Evolutionary conservation across 306 rosid genomes (phyloP).

Genomic region (Coriaria nepalensis): DNA sequence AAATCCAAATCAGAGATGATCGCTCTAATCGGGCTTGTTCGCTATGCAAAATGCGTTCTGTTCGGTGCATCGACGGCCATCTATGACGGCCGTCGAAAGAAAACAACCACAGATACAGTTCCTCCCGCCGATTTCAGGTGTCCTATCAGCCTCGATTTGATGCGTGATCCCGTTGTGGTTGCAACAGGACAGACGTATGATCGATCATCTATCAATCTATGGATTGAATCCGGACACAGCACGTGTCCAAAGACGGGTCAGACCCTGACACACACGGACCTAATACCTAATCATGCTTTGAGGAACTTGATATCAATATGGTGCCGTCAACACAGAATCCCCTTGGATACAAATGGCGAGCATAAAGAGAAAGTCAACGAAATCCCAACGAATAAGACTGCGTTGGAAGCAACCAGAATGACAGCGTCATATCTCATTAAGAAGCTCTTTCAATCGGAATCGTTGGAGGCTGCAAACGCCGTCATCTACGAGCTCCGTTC

Average conservation of each 20-base stretch:
- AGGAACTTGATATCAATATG: constrained; percentile 59
- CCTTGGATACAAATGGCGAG: constrained; percentile 31
- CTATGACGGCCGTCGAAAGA: constrained; percentile 1
- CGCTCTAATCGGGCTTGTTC: constrained; percentile 66
- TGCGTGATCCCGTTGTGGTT: constrained; percentile 80
- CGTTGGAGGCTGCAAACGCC: constrained; percentile 29
- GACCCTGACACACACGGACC: constrained; percentile 44
- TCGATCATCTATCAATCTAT: constrained; percentile 46
- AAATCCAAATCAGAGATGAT: constrained; percentile 43
- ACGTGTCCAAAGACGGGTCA: constrained; percentile 98
- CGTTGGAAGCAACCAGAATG: constrained; percentile 66
- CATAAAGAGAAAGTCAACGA: constrained; percentile 21
- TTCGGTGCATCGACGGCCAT: constrained; percentile 56
- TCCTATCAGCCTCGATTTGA: constrained; percentile 67
- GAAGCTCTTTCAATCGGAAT: constrained; percentile 24
- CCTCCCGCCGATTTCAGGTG: constrained; percentile 65
- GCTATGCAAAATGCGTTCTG: constrained; percentile 71
- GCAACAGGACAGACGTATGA: constrained; percentile 98
- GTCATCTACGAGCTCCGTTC: constrained; percentile 76
- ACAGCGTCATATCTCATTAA: constrained; percentile 56
- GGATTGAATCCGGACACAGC: constrained; percentile 81
- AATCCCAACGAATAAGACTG: constrained; percentile 42
- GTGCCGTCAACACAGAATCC: constrained; percentile 67
- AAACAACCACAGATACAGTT: constrained; percentile 24
- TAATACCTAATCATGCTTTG: constrained; percentile 56